Evolutionary conservation across 768 basidiomycete genomes (phyloP).

Genomic region (Lactifluus echinatus): DNA sequence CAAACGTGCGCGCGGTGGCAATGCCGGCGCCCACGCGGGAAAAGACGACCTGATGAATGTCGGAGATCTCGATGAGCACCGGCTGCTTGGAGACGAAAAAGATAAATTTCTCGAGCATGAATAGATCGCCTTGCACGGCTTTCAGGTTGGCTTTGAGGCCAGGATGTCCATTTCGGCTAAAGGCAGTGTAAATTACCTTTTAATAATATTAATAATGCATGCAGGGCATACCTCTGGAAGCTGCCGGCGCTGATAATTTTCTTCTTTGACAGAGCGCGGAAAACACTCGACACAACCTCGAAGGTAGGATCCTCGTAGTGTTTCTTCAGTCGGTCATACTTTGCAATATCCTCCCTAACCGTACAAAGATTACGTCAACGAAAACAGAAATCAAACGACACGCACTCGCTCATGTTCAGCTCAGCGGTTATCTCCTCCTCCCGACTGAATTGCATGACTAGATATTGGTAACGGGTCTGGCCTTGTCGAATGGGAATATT

Average conservation of each 20-base stretch:
- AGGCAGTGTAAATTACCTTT: neutral
- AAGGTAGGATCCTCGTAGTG: conserved; percentile 94
- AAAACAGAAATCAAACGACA: conserved; percentile 14
- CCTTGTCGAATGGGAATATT: conserved; percentile 95
- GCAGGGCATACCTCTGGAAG: conserved; percentile 62
- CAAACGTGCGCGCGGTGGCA: conserved; percentile 86
- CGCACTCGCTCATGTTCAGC: conserved; percentile 86
- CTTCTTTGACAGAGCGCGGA: conserved; percentile 83
- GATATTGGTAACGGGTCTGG: conserved; percentile 94
- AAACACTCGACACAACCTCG: conserved; percentile 89
- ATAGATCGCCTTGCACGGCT: conserved; percentile 92
- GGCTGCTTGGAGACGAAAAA: conserved; percentile 98
- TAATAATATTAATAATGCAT: neutral
- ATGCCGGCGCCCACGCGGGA: conserved; percentile 87
- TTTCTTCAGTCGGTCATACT: conserved; percentile 81
- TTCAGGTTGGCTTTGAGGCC: conserved; percentile 98
- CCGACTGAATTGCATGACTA: conserved; percentile 96
- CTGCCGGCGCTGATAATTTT: conserved; percentile 83
- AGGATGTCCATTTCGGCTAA: conserved; percentile 78
- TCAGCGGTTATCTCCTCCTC: conserved; percentile 97
- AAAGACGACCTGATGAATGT: conserved; percentile 86
- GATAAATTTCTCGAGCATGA: conserved; percentile 95
- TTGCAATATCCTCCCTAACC: conserved; percentile 61
- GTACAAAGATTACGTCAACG: neutral
- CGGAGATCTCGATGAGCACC: conserved; percentile 78